Conservation (phyloP, 2,329 filamentous ascomycete species). For the Ambrosiella xylebori region DNA sequence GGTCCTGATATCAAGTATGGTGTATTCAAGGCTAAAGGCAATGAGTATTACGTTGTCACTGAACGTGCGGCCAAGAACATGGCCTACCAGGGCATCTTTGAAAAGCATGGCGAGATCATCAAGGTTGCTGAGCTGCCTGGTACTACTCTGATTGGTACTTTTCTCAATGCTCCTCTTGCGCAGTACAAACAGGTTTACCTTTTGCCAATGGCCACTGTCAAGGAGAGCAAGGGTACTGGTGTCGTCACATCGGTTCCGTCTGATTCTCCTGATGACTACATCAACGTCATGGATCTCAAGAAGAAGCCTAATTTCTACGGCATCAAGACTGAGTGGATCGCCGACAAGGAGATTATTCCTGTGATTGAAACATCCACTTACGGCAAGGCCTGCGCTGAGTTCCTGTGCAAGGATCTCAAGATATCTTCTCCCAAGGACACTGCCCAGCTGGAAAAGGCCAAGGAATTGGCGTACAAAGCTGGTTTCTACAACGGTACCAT, state of each 20-base stretch:
- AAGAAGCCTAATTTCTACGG: slow-evolving; percentile 96
- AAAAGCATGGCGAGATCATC: slow-evolving; percentile 56
- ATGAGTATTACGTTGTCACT: slow-evolving; percentile 71
- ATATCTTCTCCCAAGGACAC: slow-evolving; percentile 92
- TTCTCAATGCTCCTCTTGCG: slow-evolving; percentile 78
- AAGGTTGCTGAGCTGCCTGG: slow-evolving; percentile 61
- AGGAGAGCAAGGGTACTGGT: slow-evolving; percentile 85
- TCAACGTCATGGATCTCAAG: slow-evolving; percentile 67
- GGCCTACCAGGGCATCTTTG: slow-evolving; percentile 80
- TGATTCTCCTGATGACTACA: slow-evolving; percentile 85
- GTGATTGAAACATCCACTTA: slow-evolving; percentile 82
- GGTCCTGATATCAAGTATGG: slow-evolving; percentile 81
- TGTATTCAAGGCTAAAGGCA: slow-evolving; percentile 60
- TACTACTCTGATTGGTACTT: slow-evolving; percentile 68
- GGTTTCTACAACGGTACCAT: slow-evolving; percentile 92
- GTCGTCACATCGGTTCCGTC: slow-evolving; percentile 93
- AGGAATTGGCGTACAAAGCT: slow-evolving; percentile 92
- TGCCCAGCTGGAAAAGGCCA: slow-evolving; percentile 76
- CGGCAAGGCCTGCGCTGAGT: slow-evolving; percentile 67
- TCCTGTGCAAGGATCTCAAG: slow-evolving; percentile 80
- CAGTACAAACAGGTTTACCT: slow-evolving; percentile 72
- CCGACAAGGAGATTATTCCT: slow-evolving; percentile 67
- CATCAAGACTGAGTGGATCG: slow-evolving; percentile 88
- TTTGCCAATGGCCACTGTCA: slow-evolving; percentile 85
- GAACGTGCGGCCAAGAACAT: slow-evolving; percentile 85